phyloP scores from a whole-genome alignment of 257 asterid genomes.

The Phtheirospermum japonicum region DNA sequence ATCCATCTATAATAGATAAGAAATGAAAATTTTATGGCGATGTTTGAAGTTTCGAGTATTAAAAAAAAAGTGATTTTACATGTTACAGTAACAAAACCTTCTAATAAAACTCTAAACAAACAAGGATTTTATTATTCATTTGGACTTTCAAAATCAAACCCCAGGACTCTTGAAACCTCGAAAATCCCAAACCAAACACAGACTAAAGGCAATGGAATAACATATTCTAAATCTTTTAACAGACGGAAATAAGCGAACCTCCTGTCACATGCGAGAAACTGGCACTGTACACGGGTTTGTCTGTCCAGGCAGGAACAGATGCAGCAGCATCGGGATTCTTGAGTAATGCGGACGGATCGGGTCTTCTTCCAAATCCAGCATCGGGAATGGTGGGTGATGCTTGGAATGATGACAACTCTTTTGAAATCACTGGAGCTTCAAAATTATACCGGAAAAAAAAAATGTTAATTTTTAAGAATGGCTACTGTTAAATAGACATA shows the following conservation, averaged over 20 bases:
- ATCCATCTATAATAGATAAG: no score
- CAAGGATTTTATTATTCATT: no score
- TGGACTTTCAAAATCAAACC: no score
- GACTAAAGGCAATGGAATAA: slow-evolving; percentile 18
- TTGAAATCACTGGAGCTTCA: slow-evolving; percentile 58
- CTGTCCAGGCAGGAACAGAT: slow-evolving; percentile 57
- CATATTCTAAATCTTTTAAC: background rate
- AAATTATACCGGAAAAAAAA: slow-evolving; percentile 24
- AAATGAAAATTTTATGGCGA: no score
- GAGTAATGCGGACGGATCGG: slow-evolving; percentile 41
- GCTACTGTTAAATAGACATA: slow-evolving; percentile 9
- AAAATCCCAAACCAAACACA: background rate
- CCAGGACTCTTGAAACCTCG: no score
- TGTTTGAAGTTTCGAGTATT: no score
- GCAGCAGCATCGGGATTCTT: slow-evolving; percentile 43
- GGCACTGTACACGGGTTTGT: slow-evolving; percentile 46
- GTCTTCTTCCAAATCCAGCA: slow-evolving; percentile 41
- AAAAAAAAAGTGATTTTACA: no score
- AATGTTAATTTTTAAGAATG: slow-evolving; percentile 20
- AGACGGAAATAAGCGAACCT: slow-evolving; percentile 40
- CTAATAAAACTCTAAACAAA: no score
- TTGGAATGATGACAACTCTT: slow-evolving; percentile 46
- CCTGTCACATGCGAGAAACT: slow-evolving; percentile 41
- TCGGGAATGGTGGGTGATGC: slow-evolving; percentile 52
- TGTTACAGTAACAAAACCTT: no score